These are phyloP conservation scores for Peronospora farinosa DNA, from an alignment of 352 stramenopile species.

Conservation along the genomic window DNA sequence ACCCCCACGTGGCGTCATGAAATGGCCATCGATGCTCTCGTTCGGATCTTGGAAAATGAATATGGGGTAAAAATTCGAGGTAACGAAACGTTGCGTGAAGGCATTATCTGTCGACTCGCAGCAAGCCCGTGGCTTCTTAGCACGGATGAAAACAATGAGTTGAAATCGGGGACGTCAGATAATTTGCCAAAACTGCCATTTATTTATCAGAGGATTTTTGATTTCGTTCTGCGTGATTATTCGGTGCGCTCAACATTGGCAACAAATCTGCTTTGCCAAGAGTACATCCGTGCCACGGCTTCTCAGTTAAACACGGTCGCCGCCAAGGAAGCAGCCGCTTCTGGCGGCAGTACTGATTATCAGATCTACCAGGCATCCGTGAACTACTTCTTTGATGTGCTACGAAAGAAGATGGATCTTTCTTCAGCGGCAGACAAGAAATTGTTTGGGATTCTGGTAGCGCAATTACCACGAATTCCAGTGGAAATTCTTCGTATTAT, in stretches of 20 bases:
- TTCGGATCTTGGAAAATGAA: conserved; percentile 71
- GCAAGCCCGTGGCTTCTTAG: conserved; percentile 54
- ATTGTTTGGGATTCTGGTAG: conserved; percentile 51
- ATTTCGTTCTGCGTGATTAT: conserved; percentile 59
- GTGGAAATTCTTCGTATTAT: conserved; percentile 56
- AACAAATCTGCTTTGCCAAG: conserved; percentile 48
- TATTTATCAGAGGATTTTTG: conserved; percentile 62
- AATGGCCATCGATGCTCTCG: conserved; percentile 60
- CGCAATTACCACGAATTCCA: conserved; percentile 48
- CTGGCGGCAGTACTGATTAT: conserved; percentile 11
- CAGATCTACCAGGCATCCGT: conserved; percentile 40
- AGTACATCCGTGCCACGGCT: conserved; percentile 50
- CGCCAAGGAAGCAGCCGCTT: background rate
- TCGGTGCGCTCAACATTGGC: conserved; percentile 44
- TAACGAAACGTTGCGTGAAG: conserved; percentile 54
- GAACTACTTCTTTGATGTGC: conserved; percentile 44
- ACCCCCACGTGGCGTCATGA: conserved; percentile 55
- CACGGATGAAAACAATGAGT: conserved; percentile 38
- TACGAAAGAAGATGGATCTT: conserved; percentile 47
- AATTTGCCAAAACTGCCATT: conserved; percentile 35
- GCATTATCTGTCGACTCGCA: conserved; percentile 62
- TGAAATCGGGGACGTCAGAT: conserved; percentile 4
- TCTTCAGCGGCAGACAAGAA: conserved; percentile 61
- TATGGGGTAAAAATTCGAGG: conserved; percentile 63
- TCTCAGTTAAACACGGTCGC: conserved; percentile 12